phyloP scores from a whole-genome alignment of 441 rosid species.

The Gossypium gossypioides region DNA sequence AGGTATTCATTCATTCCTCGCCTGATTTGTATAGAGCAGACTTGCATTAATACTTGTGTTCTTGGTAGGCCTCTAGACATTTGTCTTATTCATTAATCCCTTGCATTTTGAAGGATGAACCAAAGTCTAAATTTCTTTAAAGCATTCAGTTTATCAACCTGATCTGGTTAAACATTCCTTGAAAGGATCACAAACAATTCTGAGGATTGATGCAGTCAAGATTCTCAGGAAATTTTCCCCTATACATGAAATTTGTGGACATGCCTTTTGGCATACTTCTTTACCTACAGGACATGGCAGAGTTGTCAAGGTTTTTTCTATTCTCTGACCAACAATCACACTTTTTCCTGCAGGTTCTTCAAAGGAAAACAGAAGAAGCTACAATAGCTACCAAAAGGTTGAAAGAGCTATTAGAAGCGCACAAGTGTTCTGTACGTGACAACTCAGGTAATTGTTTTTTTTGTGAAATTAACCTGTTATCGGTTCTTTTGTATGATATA shows the following conservation, averaged over 20 bases:
- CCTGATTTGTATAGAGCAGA: not conserved
- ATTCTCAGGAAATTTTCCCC: not conserved
- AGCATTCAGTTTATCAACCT: not conserved
- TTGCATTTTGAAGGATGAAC: not conserved
- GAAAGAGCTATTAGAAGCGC: constrained; percentile 55
- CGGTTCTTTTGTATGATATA: not conserved
- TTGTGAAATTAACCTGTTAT: not conserved
- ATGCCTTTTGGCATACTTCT: not conserved
- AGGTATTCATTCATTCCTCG: not conserved
- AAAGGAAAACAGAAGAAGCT: constrained; percentile 69
- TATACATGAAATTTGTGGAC: not conserved
- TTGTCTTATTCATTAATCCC: not conserved
- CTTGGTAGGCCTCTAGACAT: constrained; percentile 1
- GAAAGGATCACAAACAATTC: not conserved
- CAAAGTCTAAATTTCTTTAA: not conserved
- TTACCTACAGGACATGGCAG: not conserved
- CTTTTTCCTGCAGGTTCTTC: constrained; percentile 52
- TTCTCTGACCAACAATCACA: not conserved
- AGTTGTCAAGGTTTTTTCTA: not conserved
- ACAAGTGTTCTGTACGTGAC: constrained; percentile 37
- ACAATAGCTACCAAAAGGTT: constrained; percentile 60
- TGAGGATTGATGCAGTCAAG: not conserved
- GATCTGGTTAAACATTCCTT: not conserved
- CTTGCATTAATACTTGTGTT: not conserved
- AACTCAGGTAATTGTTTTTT: constrained; percentile 27